Evolutionary conservation across 495 filamentous ascomycete genomes (phyloP).

Genomic region (Penicillium manginii): DNA sequence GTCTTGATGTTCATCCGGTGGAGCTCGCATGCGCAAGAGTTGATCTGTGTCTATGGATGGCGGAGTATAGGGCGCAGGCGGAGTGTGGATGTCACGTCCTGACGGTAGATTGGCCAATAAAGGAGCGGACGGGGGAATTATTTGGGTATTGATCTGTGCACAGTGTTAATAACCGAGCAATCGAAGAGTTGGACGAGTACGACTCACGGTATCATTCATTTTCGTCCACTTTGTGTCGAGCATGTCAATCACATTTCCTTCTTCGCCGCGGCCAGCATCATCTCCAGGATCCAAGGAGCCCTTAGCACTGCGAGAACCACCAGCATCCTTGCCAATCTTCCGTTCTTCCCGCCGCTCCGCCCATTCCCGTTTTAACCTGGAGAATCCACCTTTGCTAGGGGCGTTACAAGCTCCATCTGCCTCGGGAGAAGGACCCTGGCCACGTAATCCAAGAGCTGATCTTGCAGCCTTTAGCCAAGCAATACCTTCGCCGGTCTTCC

Average conservation of each 20-base stretch:
- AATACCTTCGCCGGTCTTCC: slow-evolving; percentile 78
- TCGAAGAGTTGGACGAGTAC: neutral
- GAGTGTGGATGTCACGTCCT: slow-evolving; percentile 80
- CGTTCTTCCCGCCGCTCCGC: slow-evolving; percentile 48
- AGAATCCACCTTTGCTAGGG: slow-evolving; percentile 50
- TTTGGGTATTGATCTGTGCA: slow-evolving; percentile 75
- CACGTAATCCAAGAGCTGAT: slow-evolving; percentile 65
- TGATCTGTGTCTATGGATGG: slow-evolving; percentile 59
- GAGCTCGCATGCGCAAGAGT: slow-evolving; percentile 53
- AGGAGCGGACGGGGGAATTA: slow-evolving; percentile 68
- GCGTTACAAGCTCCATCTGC: slow-evolving; percentile 21
- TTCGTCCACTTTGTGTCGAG: slow-evolving; percentile 88
- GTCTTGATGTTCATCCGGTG: slow-evolving; percentile 40
- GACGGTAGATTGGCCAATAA: slow-evolving; percentile 79
- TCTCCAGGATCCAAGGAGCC: slow-evolving; percentile 71
- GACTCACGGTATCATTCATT: slow-evolving; percentile 86
- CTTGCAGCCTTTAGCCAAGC: slow-evolving; percentile 79
- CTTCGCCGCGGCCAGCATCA: slow-evolving; percentile 83
- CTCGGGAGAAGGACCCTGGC: slow-evolving; percentile 14
- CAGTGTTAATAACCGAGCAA: slow-evolving; percentile 2
- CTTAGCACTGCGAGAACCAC: slow-evolving; percentile 60
- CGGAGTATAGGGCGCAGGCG: slow-evolving; percentile 60
- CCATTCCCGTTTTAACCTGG: slow-evolving; percentile 55
- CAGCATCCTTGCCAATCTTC: slow-evolving; percentile 71
- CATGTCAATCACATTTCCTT: slow-evolving; percentile 83